Conservation (phyloP, 2,329 filamentous ascomycete species). For the Sclerotinia glacialis region DNA sequence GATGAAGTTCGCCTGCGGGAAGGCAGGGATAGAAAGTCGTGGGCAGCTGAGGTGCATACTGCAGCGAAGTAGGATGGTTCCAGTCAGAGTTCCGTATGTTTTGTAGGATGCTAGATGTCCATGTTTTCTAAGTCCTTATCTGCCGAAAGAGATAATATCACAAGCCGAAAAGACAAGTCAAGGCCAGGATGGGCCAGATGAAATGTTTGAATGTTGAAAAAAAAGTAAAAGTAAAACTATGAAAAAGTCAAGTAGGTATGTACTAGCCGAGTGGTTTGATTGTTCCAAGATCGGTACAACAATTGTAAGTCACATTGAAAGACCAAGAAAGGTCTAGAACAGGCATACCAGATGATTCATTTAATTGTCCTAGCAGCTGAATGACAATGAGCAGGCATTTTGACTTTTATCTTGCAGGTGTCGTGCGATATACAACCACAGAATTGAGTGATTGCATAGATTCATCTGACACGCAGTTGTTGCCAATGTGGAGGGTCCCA, state of each 20-base stretch:
- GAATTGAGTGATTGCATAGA: not conserved
- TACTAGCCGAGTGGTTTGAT: not conserved
- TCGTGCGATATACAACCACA: not conserved
- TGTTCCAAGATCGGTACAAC: not conserved
- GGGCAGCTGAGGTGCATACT: too few relatives aligned
- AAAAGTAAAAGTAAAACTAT: too few relatives aligned
- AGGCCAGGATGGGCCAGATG: not conserved
- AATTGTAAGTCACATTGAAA: not conserved
- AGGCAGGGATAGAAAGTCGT: too few relatives aligned
- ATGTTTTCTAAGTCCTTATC: too few relatives aligned
- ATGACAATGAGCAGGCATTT: not conserved
- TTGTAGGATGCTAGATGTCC: too few relatives aligned
- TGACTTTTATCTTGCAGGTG: not conserved
- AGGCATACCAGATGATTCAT: not conserved
- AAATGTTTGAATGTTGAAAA: too few relatives aligned
- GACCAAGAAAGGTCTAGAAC: not conserved
- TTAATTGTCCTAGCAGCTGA: not conserved
- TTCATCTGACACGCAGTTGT: not conserved
- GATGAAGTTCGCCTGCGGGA: too few relatives aligned
- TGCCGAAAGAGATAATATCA: not conserved
- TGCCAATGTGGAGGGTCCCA: not conserved
- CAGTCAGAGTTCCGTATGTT: too few relatives aligned
- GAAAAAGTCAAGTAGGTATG: too few relatives aligned
- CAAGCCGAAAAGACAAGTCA: not conserved
- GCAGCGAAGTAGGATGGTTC: too few relatives aligned